Evolutionary conservation across 2,329 filamentous ascomycete genomes (phyloP).

Genomic region (Fusarium sp.): DNA sequence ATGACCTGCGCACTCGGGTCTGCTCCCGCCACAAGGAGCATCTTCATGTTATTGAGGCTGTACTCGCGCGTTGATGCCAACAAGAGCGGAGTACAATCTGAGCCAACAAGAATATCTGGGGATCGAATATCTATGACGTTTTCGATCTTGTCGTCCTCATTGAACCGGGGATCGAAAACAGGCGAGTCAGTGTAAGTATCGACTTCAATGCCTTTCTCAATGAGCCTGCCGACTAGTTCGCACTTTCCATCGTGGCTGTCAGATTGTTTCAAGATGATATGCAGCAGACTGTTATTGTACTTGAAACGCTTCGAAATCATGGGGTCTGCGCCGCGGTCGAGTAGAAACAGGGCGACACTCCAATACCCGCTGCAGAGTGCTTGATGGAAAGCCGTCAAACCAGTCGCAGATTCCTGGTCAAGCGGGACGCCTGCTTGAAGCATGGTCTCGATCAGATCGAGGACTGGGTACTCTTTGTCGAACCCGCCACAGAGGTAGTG

Average conservation of each 20-base stretch:
- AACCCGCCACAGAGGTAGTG: background rate
- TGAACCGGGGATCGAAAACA: background rate
- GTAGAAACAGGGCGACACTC: background rate
- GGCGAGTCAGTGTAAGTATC: constrained; percentile 1
- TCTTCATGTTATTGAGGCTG: background rate
- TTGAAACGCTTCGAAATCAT: background rate
- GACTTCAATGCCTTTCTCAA: background rate
- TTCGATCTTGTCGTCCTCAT: background rate
- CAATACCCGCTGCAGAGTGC: background rate
- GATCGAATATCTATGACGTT: background rate
- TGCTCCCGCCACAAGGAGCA: constrained; percentile 1
- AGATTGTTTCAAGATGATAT: background rate
- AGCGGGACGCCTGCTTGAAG: background rate
- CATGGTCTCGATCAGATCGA: background rate
- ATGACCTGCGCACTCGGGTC: background rate
- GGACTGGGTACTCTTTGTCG: background rate
- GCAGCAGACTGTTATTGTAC: constrained; percentile 8
- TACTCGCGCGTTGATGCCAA: background rate
- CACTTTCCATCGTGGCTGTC: background rate
- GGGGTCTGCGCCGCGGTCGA: constrained; percentile 6
- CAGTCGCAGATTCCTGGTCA: background rate
- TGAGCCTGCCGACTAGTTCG: background rate
- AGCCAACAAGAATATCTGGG: background rate
- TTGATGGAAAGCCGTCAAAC: background rate
- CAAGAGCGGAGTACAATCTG: constrained; percentile 9